Evolutionary conservation across 2,329 filamentous ascomycete genomes (phyloP), one percentile per base, ranked within the genome.

Genomic region (Aspergillus terreus): DNA sequence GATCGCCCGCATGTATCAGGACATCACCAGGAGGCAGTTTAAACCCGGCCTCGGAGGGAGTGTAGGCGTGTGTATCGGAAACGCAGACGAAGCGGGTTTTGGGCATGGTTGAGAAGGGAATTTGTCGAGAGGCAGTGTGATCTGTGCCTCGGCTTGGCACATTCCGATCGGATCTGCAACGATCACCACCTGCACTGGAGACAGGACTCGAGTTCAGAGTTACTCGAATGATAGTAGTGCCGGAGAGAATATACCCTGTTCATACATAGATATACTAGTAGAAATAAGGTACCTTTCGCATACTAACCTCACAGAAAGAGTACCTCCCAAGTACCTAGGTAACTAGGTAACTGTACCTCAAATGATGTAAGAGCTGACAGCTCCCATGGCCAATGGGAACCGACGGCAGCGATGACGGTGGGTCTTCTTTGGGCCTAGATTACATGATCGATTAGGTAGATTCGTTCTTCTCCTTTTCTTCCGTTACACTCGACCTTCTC

Each of bases 1-100:
- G 64, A 54, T 83, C 81, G 6, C 81, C 81, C 3, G 81, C 81
- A 59, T 83, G 81, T 41, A 83, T 80, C 36, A 84, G 68, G 12
- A 84, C 72, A 62, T 83, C 81, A 44, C 81, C 81, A 11, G 71
- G 67, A 4, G 81, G 80, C 11, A 83, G 68, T 53, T 75, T 78
- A 58, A 74, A 78, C n/a, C 67, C 71, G 44, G 71, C 75, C 54
- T 76, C 68, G 11, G 65, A 65, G 12, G 80, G 79, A 4, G 73
- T 73, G 50, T 78, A 75, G 51, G 76, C 78, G 61, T 83, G 79
- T 15, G 81, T 84, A 63, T 84, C 81, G 3, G 81, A 83, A 50
- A 83, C 72, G 65, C 80, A 82, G 27, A 83, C 78, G 42, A 84
- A 75, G 53, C 80, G 76, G 43, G 79, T 78, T 54, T 70, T 77